Conservation (phyloP, 2,329 filamentous ascomycete species). For the Fusarium tricinctum region DNA sequence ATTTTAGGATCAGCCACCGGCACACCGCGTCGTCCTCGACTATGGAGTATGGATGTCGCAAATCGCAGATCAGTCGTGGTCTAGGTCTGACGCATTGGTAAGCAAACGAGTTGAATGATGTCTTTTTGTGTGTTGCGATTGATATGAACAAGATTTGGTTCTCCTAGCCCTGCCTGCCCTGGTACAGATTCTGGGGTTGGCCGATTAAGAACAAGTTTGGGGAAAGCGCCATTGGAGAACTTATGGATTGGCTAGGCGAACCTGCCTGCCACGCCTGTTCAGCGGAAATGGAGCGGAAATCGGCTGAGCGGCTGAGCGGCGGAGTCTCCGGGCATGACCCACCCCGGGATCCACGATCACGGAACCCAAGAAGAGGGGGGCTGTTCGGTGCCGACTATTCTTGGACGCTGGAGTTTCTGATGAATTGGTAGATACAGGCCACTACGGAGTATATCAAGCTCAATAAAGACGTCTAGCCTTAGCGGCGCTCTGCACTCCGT, state of each 20-base stretch:
- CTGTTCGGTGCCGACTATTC: not conserved
- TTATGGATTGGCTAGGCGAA: slow-evolving; percentile 17
- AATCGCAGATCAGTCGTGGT: slow-evolving; percentile 41
- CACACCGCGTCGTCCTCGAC: slow-evolving; percentile 3
- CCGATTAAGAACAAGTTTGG: not conserved
- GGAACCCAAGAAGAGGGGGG: slow-evolving; percentile 2
- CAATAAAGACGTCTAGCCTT: not conserved
- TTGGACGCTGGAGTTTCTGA: not conserved
- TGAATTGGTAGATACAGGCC: too few species aligned
- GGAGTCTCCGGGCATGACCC: slow-evolving; percentile 31
- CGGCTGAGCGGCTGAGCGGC: not conserved
- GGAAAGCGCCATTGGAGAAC: slow-evolving; percentile 17
- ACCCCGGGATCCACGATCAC: slow-evolving; percentile 21
- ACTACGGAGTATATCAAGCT: not conserved
- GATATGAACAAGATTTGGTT: slow-evolving; percentile 26
- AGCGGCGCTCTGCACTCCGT: not conserved
- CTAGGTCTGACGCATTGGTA: slow-evolving; percentile 42
- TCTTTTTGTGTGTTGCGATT: slow-evolving; percentile 18
- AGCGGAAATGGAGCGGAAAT: slow-evolving; percentile 22
- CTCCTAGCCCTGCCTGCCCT: slow-evolving; percentile 4
- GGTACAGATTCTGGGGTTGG: slow-evolving; percentile 30
- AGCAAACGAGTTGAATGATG: slow-evolving; percentile 24
- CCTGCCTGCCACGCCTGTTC: slow-evolving; percentile 2
- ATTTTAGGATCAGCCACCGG: slow-evolving; percentile 42
- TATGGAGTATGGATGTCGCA: slow-evolving; percentile 12